These are phyloP conservation scores for Canna indica DNA, from an alignment of 176 grass and related monocot genomes.

Conservation along the genomic window DNA sequence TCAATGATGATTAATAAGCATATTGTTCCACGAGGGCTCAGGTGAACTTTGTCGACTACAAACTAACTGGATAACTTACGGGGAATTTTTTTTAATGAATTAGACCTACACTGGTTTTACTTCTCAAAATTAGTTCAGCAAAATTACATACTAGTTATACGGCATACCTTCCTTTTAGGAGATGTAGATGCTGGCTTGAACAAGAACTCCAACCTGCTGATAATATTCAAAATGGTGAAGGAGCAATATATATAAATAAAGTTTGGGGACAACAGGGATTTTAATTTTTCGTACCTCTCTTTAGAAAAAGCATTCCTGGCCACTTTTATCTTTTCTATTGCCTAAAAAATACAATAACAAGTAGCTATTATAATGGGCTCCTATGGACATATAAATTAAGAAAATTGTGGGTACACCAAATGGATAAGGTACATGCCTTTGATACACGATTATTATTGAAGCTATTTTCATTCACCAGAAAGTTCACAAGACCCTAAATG, in stretches of 20 bases:
- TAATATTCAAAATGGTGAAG: constrained; percentile 21
- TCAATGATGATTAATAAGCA: not conserved
- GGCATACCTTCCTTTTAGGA: constrained; percentile 16
- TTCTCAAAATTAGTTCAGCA: not conserved
- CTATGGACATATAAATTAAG: constrained; percentile 8
- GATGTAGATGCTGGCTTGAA: constrained; percentile 22
- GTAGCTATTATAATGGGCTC: constrained; percentile 19
- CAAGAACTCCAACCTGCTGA: constrained; percentile 37
- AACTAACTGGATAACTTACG: not conserved
- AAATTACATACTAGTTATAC: not conserved
- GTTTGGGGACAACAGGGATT: not conserved
- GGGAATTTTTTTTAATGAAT: not conserved
- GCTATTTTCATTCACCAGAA: constrained; percentile 69
- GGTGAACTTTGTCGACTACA: not conserved
- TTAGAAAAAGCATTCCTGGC: constrained; percentile 41
- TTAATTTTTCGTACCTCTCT: constrained; percentile 33
- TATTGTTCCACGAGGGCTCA: not conserved
- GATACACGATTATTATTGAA: constrained; percentile 66
- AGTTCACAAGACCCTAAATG: constrained; percentile 57
- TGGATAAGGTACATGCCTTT: constrained; percentile 36
- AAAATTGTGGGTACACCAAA: constrained; percentile 4
- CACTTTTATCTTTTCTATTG: constrained; percentile 72
- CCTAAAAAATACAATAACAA: constrained; percentile 34
- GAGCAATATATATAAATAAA: constrained; percentile 1
- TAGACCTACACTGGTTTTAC: not conserved